phyloP scores from a whole-genome alignment of 805 yeast species.

The Saccharomycopsis capsularis region DNA sequence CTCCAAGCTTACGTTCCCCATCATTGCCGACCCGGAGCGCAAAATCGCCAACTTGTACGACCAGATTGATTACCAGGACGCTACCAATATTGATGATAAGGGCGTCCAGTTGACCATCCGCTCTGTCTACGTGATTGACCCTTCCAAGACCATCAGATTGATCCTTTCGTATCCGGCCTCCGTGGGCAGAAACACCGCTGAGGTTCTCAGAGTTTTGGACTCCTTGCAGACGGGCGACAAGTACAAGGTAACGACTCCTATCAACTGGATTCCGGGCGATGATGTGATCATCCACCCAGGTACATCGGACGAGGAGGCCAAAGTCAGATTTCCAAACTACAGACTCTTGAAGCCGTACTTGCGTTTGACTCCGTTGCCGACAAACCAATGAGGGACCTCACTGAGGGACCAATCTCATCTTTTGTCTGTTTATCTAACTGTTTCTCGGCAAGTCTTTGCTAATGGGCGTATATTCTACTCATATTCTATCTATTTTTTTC shows the following conservation, averaged over 20 bases:
- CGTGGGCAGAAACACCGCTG: slow-evolving; percentile 71
- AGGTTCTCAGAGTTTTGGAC: slow-evolving; percentile 62
- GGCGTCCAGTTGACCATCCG: slow-evolving; percentile 63
- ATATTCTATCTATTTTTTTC: too few relatives aligned
- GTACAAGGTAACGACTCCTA: slow-evolving; percentile 60
- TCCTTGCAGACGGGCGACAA: slow-evolving; percentile 60
- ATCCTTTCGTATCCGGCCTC: slow-evolving; percentile 66
- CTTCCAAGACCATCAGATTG: slow-evolving; percentile 54
- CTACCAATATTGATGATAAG: slow-evolving; percentile 56
- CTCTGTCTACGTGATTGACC: slow-evolving; percentile 67
- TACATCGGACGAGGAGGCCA: slow-evolving; percentile 53
- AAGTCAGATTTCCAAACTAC: slow-evolving; percentile 54
- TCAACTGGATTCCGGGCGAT: slow-evolving; percentile 67
- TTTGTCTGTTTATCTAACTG: too few relatives aligned
- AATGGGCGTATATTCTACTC: too few relatives aligned
- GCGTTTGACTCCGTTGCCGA: slow-evolving; percentile 41
- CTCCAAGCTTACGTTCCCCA: slow-evolving; percentile 51
- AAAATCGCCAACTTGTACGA: slow-evolving; percentile 56
- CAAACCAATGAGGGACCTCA: neutral
- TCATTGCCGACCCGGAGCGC: slow-evolving; percentile 58
- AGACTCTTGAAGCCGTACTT: slow-evolving; percentile 55
- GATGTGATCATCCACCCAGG: slow-evolving; percentile 69
- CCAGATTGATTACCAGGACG: slow-evolving; percentile 67
- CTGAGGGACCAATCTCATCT: too few relatives aligned
- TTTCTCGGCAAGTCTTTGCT: too few relatives aligned